These are phyloP conservation scores for Meripilus lineatus DNA, from an alignment of 1,284 basidiomycete genomes.

Conservation along the genomic window DNA sequence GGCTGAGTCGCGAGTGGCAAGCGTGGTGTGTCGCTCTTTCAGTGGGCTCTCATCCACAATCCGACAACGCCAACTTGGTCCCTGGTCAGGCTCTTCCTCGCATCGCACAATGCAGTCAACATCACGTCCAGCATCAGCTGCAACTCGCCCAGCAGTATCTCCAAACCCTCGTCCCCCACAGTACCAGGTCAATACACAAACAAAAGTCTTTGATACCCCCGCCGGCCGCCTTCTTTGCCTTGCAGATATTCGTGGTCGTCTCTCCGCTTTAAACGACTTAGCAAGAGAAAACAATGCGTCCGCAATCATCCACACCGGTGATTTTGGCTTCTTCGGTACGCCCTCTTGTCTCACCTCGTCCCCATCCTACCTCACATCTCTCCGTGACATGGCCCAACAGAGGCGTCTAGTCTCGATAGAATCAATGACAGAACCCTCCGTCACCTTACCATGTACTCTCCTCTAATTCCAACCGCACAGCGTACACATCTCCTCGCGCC, in stretches of 20 bases:
- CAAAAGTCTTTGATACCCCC: constrained; percentile 67
- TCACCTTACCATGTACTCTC: constrained; percentile 96
- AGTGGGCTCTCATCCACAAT: no score
- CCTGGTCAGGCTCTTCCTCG: neutral
- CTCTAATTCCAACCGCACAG: constrained; percentile 83
- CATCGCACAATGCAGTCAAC: constrained; percentile 29
- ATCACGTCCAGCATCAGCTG: constrained; percentile 55
- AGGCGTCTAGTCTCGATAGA: constrained; percentile 76
- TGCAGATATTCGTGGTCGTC: constrained; percentile 89
- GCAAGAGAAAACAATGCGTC: constrained; percentile 86
- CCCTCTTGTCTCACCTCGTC: constrained; percentile 8
- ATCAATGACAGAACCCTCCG: constrained; percentile 95
- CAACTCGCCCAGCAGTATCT: constrained; percentile 49
- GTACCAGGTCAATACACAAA: constrained; percentile 67
- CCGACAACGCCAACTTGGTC: no score
- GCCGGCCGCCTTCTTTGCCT: constrained; percentile 92
- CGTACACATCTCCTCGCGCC: constrained; percentile 74
- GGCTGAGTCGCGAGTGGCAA: no score
- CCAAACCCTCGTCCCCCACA: constrained; percentile 46
- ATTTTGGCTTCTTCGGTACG: constrained; percentile 97
- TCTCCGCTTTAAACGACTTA: constrained; percentile 86
- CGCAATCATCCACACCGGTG: constrained; percentile 96
- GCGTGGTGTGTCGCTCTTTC: no score
- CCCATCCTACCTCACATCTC: constrained; percentile 9
- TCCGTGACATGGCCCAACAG: constrained; percentile 33